phyloP scores from a whole-genome alignment of 441 rosid species.

The Pelargonium citronellum region DNA sequence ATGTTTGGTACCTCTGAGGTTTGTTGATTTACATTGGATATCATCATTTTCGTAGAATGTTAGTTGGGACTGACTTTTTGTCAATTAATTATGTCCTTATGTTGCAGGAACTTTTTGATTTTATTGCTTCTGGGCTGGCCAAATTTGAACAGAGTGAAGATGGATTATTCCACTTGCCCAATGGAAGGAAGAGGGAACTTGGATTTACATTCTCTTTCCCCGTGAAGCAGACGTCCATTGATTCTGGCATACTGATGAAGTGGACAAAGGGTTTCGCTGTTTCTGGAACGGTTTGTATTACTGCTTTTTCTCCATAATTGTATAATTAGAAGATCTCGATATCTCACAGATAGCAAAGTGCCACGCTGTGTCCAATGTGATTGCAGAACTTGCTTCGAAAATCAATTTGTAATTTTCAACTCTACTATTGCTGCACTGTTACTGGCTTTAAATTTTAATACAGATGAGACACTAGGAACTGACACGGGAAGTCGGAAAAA shows the following conservation, averaged over 20 bases:
- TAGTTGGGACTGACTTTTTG: background rate
- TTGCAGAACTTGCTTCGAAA: background rate
- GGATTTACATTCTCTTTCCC: conserved; percentile 94
- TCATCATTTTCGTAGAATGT: background rate
- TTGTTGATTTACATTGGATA: conserved; percentile 3
- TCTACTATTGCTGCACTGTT: background rate
- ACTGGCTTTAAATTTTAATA: background rate
- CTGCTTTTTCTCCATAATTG: background rate
- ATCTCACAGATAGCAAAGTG: background rate
- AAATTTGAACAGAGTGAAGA: conserved; percentile 52
- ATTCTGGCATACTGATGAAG: conserved; percentile 68
- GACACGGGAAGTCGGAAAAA: background rate
- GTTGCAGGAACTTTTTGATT: conserved; percentile 67
- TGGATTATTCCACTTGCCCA: conserved; percentile 41
- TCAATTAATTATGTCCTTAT: background rate
- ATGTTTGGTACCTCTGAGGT: conserved; percentile 81
- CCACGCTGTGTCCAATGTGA: background rate
- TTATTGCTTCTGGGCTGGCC: conserved; percentile 60
- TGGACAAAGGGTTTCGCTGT: conserved; percentile 91
- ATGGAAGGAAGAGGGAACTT: conserved; percentile 65
- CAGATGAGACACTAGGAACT: background rate
- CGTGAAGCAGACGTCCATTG: conserved; percentile 65
- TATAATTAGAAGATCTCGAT: too few relatives aligned
- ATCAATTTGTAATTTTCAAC: background rate
- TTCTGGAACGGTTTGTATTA: conserved; percentile 70